phyloP scores from a whole-genome alignment of 2,329 filamentous ascomycete genomes.

The Aureobasidium mangrovei region DNA sequence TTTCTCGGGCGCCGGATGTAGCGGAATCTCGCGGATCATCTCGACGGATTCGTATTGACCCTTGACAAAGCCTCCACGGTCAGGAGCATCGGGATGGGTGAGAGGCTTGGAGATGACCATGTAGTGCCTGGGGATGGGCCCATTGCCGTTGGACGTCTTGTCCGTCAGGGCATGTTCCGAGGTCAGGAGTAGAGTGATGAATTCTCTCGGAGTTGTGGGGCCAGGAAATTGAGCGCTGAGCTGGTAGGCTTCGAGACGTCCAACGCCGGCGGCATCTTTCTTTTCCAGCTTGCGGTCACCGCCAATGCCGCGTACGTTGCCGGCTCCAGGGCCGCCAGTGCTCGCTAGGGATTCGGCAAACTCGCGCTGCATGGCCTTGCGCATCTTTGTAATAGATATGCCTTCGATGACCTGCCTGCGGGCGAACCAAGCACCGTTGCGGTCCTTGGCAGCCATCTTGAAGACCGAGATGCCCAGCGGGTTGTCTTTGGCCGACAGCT shows the following conservation, averaged over 20 bases:
- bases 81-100: constrained; percentile 62
- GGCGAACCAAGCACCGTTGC: constrained; percentile 83
- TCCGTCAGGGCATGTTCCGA: constrained; percentile 47
- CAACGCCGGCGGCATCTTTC: constrained; percentile 48
- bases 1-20: constrained; percentile 30
- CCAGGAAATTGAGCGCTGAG: constrained; percentile 85
- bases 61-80: constrained; percentile 64
- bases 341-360: constrained; percentile 69
- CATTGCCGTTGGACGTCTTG: constrained; percentile 30
- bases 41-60: constrained; percentile 89
- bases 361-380: constrained; percentile 65
- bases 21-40: constrained; percentile 73
- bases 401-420: constrained; percentile 74
- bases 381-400: constrained; percentile 68
- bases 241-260: constrained; percentile 67
- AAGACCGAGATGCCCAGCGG: constrained; percentile 69
- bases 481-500: constrained; percentile 62
- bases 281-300: constrained; percentile 67
- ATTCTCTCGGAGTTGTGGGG: constrained; percentile 79
- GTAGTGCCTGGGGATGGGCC: constrained; percentile 54
- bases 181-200: constrained; percentile 69
- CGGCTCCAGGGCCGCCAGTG: constrained; percentile 59
- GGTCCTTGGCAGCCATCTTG: constrained; percentile 70
- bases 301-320: constrained; percentile 75
- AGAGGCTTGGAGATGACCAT: constrained; percentile 85